Evolutionary conservation across 768 basidiomycete genomes (phyloP), one percentile per base, ranked within the genome.

Genomic region (Leccinum imitatum): DNA sequence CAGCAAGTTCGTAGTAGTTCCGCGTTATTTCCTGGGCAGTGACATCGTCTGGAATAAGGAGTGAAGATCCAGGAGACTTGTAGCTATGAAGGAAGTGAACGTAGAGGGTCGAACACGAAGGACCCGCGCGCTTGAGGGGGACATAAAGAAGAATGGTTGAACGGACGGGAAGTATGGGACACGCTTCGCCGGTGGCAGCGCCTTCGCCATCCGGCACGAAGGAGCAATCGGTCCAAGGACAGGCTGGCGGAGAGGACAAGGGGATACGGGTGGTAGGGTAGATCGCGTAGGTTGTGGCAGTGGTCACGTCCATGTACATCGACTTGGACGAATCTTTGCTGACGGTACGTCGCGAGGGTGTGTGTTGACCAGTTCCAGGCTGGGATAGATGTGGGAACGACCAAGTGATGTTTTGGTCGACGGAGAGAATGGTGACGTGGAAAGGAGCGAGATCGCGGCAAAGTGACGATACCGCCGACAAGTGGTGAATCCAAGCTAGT

Each of bases 1-100:
- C 79, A 2, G 85, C 78, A 17, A 94, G 80, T 59, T 89, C 87
- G 65, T 89, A 79, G 67, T 81, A 92, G 67, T 85, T 92, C 48
- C 73, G 78, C 17, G 87, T 83, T 66, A 93, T 81, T 56, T 91
- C 90, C 25, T 73, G 67, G 61, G 73, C 68, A 53, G 71, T 73
- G 56, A 70, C 68, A n/a, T 71, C 67, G 41, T 78, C 76, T 46
- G 70, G 58, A 50, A 64, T 64, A n/a, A 60, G 67, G 37, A 67
- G 70, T 35, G 78, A 76, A 21, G 82, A 83, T 35, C 68, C 71
- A 1, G 68, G 67, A 3, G 79, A 81, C 56, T 79, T 80, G 35
- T 75, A 71, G 31, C 78, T 77, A 60, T 84, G 77, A 23, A 93
- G 76, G 14, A 88, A 77, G 70, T 88, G 84, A 31, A 90, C 74